These are phyloP conservation scores for Nakataea oryzae DNA, from an alignment of 2,329 filamentous ascomycete species.

Conservation along the genomic window DNA sequence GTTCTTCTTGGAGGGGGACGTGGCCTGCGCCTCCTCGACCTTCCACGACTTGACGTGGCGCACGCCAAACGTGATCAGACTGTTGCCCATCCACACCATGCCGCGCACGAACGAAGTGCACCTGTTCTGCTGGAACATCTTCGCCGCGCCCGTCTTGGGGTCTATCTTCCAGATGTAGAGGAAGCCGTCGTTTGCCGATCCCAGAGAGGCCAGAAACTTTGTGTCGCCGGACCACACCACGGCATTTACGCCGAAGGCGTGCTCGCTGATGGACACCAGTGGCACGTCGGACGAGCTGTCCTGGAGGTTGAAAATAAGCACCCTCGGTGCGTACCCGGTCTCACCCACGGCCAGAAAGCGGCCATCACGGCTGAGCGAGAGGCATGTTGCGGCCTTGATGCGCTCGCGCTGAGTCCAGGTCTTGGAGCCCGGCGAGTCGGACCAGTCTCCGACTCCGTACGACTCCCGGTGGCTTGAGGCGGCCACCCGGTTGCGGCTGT, in stretches of 20 bases:
- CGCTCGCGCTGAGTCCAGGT: slow-evolving; percentile 84
- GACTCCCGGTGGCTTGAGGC: slow-evolving; percentile 34
- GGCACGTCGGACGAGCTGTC: slow-evolving; percentile 74
- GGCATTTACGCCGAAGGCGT: slow-evolving; percentile 78
- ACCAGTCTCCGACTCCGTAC: slow-evolving; percentile 33
- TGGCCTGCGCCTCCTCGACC: slow-evolving; percentile 53
- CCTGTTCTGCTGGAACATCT: slow-evolving; percentile 74
- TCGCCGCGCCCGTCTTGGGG: slow-evolving; percentile 68
- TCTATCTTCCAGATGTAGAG: slow-evolving; percentile 87
- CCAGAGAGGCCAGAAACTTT: slow-evolving; percentile 77
- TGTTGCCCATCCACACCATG: slow-evolving; percentile 85
- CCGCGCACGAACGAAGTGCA: slow-evolving; percentile 79
- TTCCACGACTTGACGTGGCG: slow-evolving; percentile 92
- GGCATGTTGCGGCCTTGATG: slow-evolving; percentile 87
- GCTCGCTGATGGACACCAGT: slow-evolving; percentile 77
- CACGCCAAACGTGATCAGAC: slow-evolving; percentile 75
- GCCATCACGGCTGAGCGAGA: slow-evolving; percentile 80
- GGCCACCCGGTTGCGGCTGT: slow-evolving; percentile 48
- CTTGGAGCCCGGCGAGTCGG: slow-evolving; percentile 55
- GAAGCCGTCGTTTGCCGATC: slow-evolving; percentile 84
- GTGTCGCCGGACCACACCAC: slow-evolving; percentile 86
- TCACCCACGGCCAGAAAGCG: slow-evolving; percentile 86
- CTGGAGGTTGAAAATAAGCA: slow-evolving; percentile 79
- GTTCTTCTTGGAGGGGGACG: slow-evolving; percentile 54
- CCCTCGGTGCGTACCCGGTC: slow-evolving; percentile 85